Evolutionary conservation across 2,329 filamentous ascomycete species (phyloP), one percentile per base, ranked within the genome.

Genomic region (Aspergillus neoniger): DNA sequence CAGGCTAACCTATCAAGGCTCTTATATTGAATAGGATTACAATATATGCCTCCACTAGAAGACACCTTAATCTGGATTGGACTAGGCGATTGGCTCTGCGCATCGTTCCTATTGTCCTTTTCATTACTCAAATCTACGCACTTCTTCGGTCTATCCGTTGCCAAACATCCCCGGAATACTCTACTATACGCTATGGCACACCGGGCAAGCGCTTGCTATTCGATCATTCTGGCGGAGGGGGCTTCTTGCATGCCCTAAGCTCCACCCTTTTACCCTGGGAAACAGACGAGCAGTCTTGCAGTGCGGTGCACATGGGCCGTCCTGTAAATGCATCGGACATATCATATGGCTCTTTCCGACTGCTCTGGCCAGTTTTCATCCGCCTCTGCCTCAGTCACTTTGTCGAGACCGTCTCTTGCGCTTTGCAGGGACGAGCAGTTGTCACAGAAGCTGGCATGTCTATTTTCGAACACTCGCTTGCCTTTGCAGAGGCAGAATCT

Each of bases 401-500:
- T 67, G 80, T 96, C 19, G 95, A 98, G 76, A 95, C 91, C 0
- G 79, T 98, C 9, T 89, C 90, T 4, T 96, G 92, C 74, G 91
- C 94, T 9, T 84, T 98, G 6, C 92, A 96, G 74, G 94, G 94
- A 32, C 87, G 90, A 2, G 85, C 87, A 2, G 85, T 91, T 0
- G 86, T 90, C 64, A 89, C 91, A 0, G 95, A 98, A 77, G 96
- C 92, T 1, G 93, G 92, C 17, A 96, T 98, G 91, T 96, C 93
- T 0, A 85, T 97, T 2, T 96, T 98, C 70, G 95, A 99, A 74
- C 93, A 97, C 72, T 97, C 93, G 0, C 82, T 99, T 8, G 94
- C 94, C 2, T 99, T 98, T 78, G 92, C 94, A 10, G 95, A 99
- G 76, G 94, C 94, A 8, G 95, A 99, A 74, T 89, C 91, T 30